Conservation (phyloP, 2,329 filamentous ascomycete genomes). For the Diaporthe vexans region DNA sequence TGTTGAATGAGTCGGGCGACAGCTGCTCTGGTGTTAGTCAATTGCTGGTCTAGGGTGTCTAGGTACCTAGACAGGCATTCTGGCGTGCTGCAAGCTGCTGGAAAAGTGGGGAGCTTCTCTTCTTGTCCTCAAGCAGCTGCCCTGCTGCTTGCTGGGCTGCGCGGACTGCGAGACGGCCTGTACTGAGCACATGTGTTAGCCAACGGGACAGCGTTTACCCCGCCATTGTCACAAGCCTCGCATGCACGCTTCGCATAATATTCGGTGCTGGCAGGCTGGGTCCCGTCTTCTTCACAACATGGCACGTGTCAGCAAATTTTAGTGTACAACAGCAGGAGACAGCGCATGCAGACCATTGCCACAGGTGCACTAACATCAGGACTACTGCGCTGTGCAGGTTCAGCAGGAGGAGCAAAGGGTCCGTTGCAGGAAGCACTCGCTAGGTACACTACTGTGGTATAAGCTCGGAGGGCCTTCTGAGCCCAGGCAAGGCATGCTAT, state of each 20-base stretch:
- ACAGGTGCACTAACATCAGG: not conserved
- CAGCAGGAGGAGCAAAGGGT: not conserved
- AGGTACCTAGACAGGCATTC: too few species aligned
- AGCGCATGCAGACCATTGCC: not conserved
- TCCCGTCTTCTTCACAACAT: not conserved
- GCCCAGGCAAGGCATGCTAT: not conserved
- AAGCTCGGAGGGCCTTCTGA: not conserved
- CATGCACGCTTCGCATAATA: conserved; percentile 9
- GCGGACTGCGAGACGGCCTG: not conserved
- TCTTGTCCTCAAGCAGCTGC: not conserved
- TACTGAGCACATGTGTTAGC: too few species aligned
- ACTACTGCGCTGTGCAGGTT: not conserved
- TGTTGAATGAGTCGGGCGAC: conserved; percentile 7
- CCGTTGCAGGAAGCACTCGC: not conserved
- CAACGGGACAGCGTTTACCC: conserved; percentile 28
- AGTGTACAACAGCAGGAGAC: not conserved
- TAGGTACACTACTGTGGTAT: not conserved
- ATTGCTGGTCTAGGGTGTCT: too few species aligned
- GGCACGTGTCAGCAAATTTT: conserved; percentile 17
- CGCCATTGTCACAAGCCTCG: conserved; percentile 31
- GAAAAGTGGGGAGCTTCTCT: conserved; percentile 26
- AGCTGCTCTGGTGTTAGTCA: conserved; percentile 11
- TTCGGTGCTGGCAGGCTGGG: conserved; percentile 1
- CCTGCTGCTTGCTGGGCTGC: not conserved
- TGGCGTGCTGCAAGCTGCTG: not conserved